A percentile compares a stretch with the other conserved stretches of the same genome.
phyloP scores from a whole-genome alignment of 176 grass and related monocot species.

The Aegilops tauschii region DNA sequence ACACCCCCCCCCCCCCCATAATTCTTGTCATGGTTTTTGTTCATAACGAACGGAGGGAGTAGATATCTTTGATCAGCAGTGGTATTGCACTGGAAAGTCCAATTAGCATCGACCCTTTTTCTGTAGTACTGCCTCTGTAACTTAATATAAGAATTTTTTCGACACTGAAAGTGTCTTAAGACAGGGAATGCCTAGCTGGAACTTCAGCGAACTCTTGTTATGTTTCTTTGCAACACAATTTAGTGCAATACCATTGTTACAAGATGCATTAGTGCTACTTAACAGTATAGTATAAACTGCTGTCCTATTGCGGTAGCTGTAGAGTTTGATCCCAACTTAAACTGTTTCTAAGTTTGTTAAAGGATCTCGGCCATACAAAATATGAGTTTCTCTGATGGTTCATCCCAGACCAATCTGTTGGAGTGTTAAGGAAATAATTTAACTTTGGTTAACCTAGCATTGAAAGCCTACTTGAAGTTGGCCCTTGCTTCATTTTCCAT shows the following conservation, averaged over 20 bases:
- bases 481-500: not conserved
- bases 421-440: not conserved
- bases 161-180: too few relatives aligned
- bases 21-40: too few relatives aligned
- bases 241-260: not conserved
- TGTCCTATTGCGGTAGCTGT: not conserved
- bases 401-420: not conserved
- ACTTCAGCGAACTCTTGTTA: not conserved
- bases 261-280: not conserved
- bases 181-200: not conserved
- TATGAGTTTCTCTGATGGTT: not conserved
- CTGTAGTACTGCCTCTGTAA: too few relatives aligned
- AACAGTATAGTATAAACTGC: not conserved
- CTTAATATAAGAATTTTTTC: too few relatives aligned
- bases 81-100: too few relatives aligned
- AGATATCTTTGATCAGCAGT: too few relatives aligned
- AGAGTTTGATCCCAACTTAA: not conserved
- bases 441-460: not conserved
- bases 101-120: too few relatives aligned
- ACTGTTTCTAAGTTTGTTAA: not conserved
- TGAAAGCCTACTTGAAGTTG: not conserved
- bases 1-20: too few relatives aligned
- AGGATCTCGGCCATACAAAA: not conserved
- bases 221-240: not conserved
- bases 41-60: too few relatives aligned